Percentiles rank a stretch among this genome's conserved stretches.
Evolutionary conservation across 805 yeast genomes (phyloP).

Genomic region (Lachancea meyersii): DNA sequence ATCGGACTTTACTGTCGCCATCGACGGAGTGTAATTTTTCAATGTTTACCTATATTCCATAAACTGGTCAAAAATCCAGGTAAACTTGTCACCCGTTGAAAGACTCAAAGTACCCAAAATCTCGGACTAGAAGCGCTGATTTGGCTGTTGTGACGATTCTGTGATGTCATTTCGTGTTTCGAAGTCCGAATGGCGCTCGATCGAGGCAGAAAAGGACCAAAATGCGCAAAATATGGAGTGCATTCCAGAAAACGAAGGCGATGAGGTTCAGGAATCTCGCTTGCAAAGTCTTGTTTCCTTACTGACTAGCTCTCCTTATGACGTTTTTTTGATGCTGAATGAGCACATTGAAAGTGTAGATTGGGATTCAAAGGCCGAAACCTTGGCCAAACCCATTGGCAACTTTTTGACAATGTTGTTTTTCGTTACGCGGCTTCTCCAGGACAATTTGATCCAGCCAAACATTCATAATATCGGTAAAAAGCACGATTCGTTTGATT

Average conservation of each 20-base stretch:
- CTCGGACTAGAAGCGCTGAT: not conserved
- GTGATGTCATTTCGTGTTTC: slow-evolving; percentile 15
- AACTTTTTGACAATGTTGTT: slow-evolving; percentile 16
- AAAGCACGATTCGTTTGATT: slow-evolving; percentile 24
- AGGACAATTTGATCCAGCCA: slow-evolving; percentile 28
- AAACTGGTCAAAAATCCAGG: not conserved
- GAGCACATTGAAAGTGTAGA: slow-evolving; percentile 26
- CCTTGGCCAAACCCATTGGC: slow-evolving; percentile 27
- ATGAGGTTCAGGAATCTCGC: slow-evolving; percentile 3
- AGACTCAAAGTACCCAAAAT: not conserved
- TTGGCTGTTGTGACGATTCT: not conserved
- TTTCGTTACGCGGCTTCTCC: slow-evolving; percentile 23
- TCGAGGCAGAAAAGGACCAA: slow-evolving; percentile 7
- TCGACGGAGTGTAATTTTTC: slow-evolving; percentile 9
- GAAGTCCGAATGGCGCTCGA: slow-evolving; percentile 6
- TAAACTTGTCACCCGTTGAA: not conserved
- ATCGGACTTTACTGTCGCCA: slow-evolving; percentile 9
- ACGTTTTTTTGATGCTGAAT: slow-evolving; percentile 17
- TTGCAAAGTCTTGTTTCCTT: slow-evolving; percentile 8
- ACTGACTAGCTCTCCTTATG: slow-evolving; percentile 19
- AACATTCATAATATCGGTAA: slow-evolving; percentile 17
- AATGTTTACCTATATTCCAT: not conserved
- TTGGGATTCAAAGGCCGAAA: slow-evolving; percentile 27
- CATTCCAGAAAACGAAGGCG: not conserved
- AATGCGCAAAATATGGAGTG: not conserved